phyloP scores from a whole-genome alignment of 2,329 filamentous ascomycete genomes.

The Aspergillus texensis region DNA sequence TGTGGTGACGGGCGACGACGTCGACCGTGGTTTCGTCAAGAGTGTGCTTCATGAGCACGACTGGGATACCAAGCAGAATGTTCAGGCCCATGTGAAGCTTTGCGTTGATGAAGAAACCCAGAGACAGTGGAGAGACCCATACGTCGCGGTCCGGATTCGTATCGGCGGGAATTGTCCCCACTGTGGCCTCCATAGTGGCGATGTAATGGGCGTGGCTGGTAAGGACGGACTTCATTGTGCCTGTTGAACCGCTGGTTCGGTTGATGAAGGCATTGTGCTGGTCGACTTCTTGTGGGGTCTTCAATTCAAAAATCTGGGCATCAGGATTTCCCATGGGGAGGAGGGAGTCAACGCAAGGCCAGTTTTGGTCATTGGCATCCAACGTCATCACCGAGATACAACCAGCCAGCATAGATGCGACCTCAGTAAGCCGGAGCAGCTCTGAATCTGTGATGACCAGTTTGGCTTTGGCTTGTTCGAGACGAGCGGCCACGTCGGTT shows the following conservation, averaged over 20 bases:
- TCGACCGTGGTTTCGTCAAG: slow-evolving; percentile 21
- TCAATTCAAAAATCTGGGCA: slow-evolving; percentile 3
- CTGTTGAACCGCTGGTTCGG: slow-evolving; percentile 25
- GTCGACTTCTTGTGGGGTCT: slow-evolving; percentile 8
- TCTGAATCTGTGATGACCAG: slow-evolving; percentile 25
- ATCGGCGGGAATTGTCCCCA: slow-evolving; percentile 23
- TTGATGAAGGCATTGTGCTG: slow-evolving; percentile 24
- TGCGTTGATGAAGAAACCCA: slow-evolving; percentile 32
- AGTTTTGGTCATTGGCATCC: neutral
- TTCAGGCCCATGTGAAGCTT: slow-evolving; percentile 31
- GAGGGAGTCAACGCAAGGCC: slow-evolving; percentile 4
- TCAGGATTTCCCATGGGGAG: neutral
- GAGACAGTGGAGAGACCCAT: slow-evolving; percentile 27
- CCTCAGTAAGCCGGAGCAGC: slow-evolving; percentile 17
- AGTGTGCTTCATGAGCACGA: slow-evolving; percentile 23
- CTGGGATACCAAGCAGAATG: slow-evolving; percentile 30
- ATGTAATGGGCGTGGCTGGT: slow-evolving; percentile 27
- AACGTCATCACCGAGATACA: slow-evolving; percentile 11
- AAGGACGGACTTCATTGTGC: slow-evolving; percentile 24
- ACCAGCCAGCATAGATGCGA: slow-evolving; percentile 15
- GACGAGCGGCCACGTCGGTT: slow-evolving; percentile 23
- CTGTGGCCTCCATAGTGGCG: slow-evolving; percentile 24
- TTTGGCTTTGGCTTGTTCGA: slow-evolving; percentile 24
- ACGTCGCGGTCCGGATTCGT: slow-evolving; percentile 26
- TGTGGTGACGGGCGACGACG: slow-evolving; percentile 22